Base-by-base conservation (phyloP, 257 asterid species). In the Solanum dulcamara region DNA sequence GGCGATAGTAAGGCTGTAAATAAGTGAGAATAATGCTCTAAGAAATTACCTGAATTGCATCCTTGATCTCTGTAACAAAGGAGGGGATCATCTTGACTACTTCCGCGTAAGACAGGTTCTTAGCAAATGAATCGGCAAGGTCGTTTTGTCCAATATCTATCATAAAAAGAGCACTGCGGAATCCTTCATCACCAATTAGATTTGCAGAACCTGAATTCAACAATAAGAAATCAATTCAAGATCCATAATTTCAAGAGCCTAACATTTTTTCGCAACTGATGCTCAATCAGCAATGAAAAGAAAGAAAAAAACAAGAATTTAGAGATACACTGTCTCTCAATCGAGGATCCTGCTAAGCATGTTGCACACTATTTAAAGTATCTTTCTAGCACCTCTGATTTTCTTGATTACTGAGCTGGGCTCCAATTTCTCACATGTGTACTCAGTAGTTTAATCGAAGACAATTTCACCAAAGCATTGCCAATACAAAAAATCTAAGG, bases 141-240 rank as follows among this genome's bases (percentile, higher is more conserved):
- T 96, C 99, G 66, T 96, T 94, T 85, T 96, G 99, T 83, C 99
- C 99, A 48, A 96, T 96, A 86, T 96, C 99, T 86, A 96, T 87
- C 92, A 93, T 88, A 92, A 91, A 94, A 57, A 96, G 91, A 33
- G 97, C 98, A 83, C 88, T 88, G 26, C 86, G 80, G 67, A 96
- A 96, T 68, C 91, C 92, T 80, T 91, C 91, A 71, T 86, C 80
- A 38, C 90, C 86, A 84, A 92, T 44, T 71, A 92, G 82, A 88
- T 84, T 74, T 44, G 81, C n/a, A 84, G 86, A 86, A 82, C 98
- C 98, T 95, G 84, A 11, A 80, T 37, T 85, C 20, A 86, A 55
- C 82, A 86, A 64, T 40, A 70, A 18, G 51, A 75, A 20, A 26
- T 46, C 38, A 15, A 75, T 59, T 17, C 38, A 14, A 81, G 40